Conservation (phyloP, 2,329 filamentous ascomycete species). For the Thyridium curvatum region DNA sequence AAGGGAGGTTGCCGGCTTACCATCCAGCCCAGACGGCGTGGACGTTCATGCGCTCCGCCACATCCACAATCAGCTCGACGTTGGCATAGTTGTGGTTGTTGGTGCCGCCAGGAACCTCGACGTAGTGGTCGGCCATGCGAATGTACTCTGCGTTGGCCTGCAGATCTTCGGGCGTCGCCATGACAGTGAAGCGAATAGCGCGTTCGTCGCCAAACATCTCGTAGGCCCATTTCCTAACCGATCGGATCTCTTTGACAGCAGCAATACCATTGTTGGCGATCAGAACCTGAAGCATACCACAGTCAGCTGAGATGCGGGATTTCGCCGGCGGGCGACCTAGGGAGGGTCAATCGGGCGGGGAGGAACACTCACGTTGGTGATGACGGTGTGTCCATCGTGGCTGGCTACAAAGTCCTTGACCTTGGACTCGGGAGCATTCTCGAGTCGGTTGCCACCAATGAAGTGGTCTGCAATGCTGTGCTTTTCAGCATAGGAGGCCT, state of each 20-base stretch:
- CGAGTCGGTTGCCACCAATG: constrained; percentile 87
- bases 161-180: constrained; percentile 98
- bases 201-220: constrained; percentile 98
- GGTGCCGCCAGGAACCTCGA: constrained; percentile 95
- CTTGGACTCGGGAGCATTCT: constrained; percentile 72
- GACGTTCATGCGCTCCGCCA: constrained; percentile 96
- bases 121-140: constrained; percentile 98
- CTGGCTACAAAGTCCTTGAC: constrained; percentile 94
- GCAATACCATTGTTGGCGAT: constrained; percentile 99
- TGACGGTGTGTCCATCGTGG: constrained; percentile 93
- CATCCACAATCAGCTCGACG: constrained; percentile 96
- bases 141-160: constrained; percentile 98
- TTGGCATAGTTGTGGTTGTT: constrained; percentile 99
- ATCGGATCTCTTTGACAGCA: constrained; percentile 98
- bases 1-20: too few relatives aligned
- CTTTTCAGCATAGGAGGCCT: constrained; percentile 68
- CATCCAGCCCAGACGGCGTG: constrained; percentile 99
- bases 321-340: too few relatives aligned
- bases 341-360: too few relatives aligned
- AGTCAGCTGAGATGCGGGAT: too few relatives aligned
- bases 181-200: constrained; percentile 98
- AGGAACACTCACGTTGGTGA: constrained; percentile 75
- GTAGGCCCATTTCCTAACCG: constrained; percentile 99
- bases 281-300: too few relatives aligned
- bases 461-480: constrained; percentile 86